Conservation (phyloP, 2,329 filamentous ascomycete species). For the Ilyonectria sp. region DNA sequence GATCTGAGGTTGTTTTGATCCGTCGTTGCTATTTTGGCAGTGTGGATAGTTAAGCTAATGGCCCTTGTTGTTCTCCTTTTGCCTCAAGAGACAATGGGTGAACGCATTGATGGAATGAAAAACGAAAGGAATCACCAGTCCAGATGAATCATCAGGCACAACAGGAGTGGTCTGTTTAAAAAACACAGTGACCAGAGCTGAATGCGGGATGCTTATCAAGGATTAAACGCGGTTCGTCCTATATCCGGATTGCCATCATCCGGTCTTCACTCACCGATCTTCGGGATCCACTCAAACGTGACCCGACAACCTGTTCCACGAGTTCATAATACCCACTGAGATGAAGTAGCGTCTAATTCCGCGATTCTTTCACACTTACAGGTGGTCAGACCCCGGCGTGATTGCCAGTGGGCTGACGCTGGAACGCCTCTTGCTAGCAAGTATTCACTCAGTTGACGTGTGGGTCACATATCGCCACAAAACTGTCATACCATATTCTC, state of each 20-base stretch:
- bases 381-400: not conserved
- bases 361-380: conserved; percentile 1
- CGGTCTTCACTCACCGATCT: conserved; percentile 1
- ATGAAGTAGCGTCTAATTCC: not conserved
- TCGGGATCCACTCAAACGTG: conserved; percentile 3
- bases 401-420: not conserved
- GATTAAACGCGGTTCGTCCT: not conserved
- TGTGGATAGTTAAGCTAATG: no score
- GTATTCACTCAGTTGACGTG: conserved; percentile 15
- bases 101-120: not conserved
- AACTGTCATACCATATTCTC: conserved; percentile 10
- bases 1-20: not conserved
- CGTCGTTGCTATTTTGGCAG: no score
- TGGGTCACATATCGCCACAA: conserved; percentile 5
- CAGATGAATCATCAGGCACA: not conserved
- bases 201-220: not conserved
- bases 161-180: not conserved
- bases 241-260: conserved; percentile 1
- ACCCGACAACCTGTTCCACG: not conserved
- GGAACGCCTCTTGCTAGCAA: not conserved
- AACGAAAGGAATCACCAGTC: not conserved
- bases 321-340: not conserved
- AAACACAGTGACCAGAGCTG: not conserved
- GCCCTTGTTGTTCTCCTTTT: no score
- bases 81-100: not conserved